Evolutionary conservation across 2,329 filamentous ascomycete genomes (phyloP).

Genomic region (Tolypocladium endophyticum): DNA sequence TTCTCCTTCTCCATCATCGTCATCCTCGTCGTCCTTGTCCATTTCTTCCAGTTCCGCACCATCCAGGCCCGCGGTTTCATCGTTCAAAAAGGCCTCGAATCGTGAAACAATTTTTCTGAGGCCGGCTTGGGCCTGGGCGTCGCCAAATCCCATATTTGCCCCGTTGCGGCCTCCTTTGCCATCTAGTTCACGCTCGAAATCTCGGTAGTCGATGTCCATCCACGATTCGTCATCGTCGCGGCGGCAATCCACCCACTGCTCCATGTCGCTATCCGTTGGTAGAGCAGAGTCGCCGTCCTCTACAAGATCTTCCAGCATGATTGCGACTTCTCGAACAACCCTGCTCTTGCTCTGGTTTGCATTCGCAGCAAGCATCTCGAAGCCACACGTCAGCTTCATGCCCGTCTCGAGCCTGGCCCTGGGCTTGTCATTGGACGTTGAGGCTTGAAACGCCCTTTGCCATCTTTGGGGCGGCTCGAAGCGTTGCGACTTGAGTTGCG

Average conservation of each 20-base stretch:
- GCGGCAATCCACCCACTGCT: conserved; percentile 48
- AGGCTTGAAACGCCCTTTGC: conserved; percentile 21
- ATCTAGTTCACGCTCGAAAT: conserved; percentile 74
- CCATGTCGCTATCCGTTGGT: conserved; percentile 65
- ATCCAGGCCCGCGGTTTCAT: conserved; percentile 70
- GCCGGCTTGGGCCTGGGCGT: conserved; percentile 59
- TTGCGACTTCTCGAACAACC: conserved; percentile 61
- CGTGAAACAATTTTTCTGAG: conserved; percentile 83
- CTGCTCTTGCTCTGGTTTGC: conserved; percentile 58
- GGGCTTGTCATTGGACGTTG: conserved; percentile 4
- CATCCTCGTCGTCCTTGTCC: conserved; percentile 51
- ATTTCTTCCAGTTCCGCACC: conserved; percentile 66
- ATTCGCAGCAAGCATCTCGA: conserved; percentile 73
- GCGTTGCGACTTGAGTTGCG: conserved; percentile 78
- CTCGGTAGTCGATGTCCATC: conserved; percentile 84
- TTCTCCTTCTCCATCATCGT: conserved; percentile 39
- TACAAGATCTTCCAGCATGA: conserved; percentile 65
- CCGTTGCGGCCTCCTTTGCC: conserved; percentile 25
- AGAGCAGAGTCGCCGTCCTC: conserved; percentile 57
- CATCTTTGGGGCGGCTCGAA: conserved; percentile 55
- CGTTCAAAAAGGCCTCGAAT: conserved; percentile 87
- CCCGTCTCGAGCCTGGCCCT: conserved; percentile 51
- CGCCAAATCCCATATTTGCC: conserved; percentile 43
- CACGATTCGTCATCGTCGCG: conserved; percentile 79
- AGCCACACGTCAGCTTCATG: conserved; percentile 83